Evolutionary conservation across 139 green algal species (phyloP), one percentile per base, ranked within the genome.

Genomic region (Micractinium sp.): DNA sequence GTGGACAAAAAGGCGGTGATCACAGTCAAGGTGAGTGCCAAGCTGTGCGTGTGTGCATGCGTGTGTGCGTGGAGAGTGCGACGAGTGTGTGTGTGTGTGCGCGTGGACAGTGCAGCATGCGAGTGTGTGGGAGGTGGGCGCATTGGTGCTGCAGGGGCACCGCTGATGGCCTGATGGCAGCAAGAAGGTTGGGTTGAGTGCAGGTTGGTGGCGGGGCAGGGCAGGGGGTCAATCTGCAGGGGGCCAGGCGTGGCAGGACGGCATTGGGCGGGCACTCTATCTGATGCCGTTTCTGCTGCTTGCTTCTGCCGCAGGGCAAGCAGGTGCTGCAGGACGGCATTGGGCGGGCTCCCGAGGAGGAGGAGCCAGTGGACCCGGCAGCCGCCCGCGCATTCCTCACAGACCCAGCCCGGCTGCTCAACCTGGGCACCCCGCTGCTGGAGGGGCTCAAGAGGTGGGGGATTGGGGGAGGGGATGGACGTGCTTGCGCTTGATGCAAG

Each of bases 321-420:
- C 93, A 97, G 82, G 84, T 96, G 19, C 85, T 99, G 53, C 63
- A 92, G 89, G 94, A 97, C 86, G 97, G 96, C 76, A 95, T 98
- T 31, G 97, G 96, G 0, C 89, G 88, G 13, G 95, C 95, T 1
- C 90, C 93, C n/a, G 96, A 98, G 91, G 91, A 97, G 38, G 96
- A 98, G 90, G 94, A 96, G 88, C 89, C 91, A 1, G 77, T 96
- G 19, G 92, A 95, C 77, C 90, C 93, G 0, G 67, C 61, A 0
- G 82, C 84, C 2, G 95, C 94, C 2, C 88, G 94, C 7, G 23
- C 39, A 23, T 97, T 91, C 83, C 85, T 99, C 47, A 31, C 88
- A 2, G 20, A 96, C 20, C 96, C 97, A 19, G 36, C 85, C 19
- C 38, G 71, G 29, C 89, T 98, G 89, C 92, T 98, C 22, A 4